These are phyloP conservation scores for Cordyceps farinosa DNA, from an alignment of 2,329 filamentous ascomycete species.

Conservation along the genomic window DNA sequence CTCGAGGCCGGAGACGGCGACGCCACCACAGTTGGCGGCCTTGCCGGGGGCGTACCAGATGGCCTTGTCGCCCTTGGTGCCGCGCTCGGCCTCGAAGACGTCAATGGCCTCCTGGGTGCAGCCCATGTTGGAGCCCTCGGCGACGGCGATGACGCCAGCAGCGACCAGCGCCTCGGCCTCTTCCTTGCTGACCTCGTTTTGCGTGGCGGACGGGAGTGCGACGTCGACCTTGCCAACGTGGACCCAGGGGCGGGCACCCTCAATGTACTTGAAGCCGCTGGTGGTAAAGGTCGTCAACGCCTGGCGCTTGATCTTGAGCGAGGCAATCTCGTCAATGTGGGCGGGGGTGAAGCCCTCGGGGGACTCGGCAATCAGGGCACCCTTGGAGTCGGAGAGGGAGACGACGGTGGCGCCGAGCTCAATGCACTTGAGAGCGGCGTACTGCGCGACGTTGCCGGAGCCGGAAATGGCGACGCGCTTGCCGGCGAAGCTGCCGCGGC, in stretches of 20 bases:
- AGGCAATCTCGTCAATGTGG: conserved; percentile 74
- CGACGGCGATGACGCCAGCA: conserved; percentile 77
- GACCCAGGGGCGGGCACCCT: conserved; percentile 84
- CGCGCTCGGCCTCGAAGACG: conserved; percentile 77
- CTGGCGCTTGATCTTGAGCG: conserved; percentile 83
- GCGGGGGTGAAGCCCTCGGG: conserved; percentile 72
- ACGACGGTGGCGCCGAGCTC: conserved; percentile 92
- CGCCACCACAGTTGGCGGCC: conserved; percentile 95
- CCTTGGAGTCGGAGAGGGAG: conserved; percentile 91
- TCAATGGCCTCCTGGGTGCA: conserved; percentile 95
- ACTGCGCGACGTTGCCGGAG: conserved; percentile 97
- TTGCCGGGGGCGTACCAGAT: conserved; percentile 98
- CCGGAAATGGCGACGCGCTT: conserved; percentile 96
- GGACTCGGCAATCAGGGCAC: conserved; percentile 70
- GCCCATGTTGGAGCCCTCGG: conserved; percentile 98
- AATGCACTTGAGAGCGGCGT: conserved; percentile 91
- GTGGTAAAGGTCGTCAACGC: conserved; percentile 70
- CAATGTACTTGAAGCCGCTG: conserved; percentile 75
- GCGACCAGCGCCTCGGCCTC: conserved; percentile 81
- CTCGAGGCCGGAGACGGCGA: conserved; percentile 94
- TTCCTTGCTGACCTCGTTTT: conserved; percentile 93
- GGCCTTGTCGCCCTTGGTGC: conserved; percentile 61
- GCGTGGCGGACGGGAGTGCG: conserved; percentile 87
- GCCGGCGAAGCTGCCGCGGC: conserved; percentile 79
- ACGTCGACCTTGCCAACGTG: conserved; percentile 88